Evolutionary conservation across 768 basidiomycete species (phyloP).

Genomic region (Chiua virens): DNA sequence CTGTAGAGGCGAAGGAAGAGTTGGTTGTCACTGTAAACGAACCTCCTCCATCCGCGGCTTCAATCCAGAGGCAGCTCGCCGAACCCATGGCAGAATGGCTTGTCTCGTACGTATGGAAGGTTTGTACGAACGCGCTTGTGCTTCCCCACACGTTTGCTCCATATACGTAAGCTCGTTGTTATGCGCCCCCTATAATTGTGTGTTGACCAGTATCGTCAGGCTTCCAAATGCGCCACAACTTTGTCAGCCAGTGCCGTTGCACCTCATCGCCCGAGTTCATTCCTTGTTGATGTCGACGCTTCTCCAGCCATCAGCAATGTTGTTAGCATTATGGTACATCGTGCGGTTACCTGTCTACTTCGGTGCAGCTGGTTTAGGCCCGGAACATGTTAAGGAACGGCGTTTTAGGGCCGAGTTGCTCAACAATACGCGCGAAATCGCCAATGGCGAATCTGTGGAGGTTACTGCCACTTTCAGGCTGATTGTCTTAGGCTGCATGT

Average conservation of each 20-base stretch:
- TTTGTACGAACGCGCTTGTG: conserved; percentile 70
- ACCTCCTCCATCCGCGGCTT: conserved; percentile 36
- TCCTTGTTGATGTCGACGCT: conserved; percentile 76
- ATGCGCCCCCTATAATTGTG: not conserved
- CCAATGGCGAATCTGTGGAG: conserved; percentile 51
- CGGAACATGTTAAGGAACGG: conserved; percentile 57
- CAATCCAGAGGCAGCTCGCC: conserved; percentile 67
- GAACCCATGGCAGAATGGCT: conserved; percentile 82
- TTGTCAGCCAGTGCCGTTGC: conserved; percentile 41
- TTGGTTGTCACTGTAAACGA: conserved; percentile 44
- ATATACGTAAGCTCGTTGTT: conserved; percentile 48
- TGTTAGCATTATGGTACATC: conserved; percentile 82
- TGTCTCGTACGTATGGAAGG: conserved; percentile 78
- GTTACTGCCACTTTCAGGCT: conserved; percentile 68
- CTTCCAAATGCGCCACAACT: conserved; percentile 31
- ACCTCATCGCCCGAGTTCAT: conserved; percentile 61
- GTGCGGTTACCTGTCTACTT: conserved; percentile 72
- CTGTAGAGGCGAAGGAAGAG: conserved; percentile 16
- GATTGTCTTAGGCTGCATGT: conserved; percentile 78
- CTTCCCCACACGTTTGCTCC: conserved; percentile 54
- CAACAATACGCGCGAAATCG: conserved; percentile 43
- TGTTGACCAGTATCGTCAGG: conserved; percentile 18
- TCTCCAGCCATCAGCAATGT: conserved; percentile 77
- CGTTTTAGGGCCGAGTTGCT: conserved; percentile 66
- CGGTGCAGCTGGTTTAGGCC: conserved; percentile 47